Conservation (phyloP, 179 eudicot genomes). For the Sideroxylon spinosum region DNA sequence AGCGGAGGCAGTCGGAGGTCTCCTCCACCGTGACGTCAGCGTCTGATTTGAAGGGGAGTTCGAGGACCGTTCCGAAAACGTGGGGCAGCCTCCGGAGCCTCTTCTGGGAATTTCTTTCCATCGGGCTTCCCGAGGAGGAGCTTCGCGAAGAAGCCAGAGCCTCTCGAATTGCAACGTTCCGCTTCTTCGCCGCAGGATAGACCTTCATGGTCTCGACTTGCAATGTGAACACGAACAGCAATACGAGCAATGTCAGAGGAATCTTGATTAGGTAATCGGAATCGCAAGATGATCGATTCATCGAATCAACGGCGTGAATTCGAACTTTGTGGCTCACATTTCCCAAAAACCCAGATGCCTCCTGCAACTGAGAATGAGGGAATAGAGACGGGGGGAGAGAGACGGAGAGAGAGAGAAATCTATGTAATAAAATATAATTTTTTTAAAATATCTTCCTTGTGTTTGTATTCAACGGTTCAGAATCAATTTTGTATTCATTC, state of each 20-base stretch:
- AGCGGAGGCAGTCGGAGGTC: slow-evolving; percentile 33
- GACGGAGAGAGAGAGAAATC: no score
- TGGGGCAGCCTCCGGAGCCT: slow-evolving; percentile 75
- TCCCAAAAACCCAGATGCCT: neutral
- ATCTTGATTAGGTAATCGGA: no score
- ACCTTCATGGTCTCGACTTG: slow-evolving; percentile 36
- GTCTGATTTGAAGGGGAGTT: slow-evolving; percentile 61
- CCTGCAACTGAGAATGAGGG: no score
- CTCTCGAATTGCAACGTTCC: slow-evolving; percentile 41
- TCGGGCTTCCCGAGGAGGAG: neutral
- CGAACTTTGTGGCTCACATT: no score
- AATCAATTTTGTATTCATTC: no score
- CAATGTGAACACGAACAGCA: neutral
- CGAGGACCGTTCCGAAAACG: slow-evolving; percentile 65
- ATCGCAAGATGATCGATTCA: no score
- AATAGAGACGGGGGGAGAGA: neutral
- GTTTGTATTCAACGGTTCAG: no score
- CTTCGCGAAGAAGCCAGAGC: slow-evolving; percentile 17
- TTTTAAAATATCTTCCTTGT: no score
- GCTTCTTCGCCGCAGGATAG: slow-evolving; percentile 40
- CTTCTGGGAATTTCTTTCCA: slow-evolving; percentile 19
- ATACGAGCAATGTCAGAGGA: neutral
- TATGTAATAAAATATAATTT: no score
- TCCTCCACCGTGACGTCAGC: slow-evolving; percentile 62
- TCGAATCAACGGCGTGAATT: no score